A percentile compares a stretch with the other conserved stretches of the same genome.
Conservation (phyloP, 768 basidiomycete genomes). For the Coprinopsis sp. region DNA sequence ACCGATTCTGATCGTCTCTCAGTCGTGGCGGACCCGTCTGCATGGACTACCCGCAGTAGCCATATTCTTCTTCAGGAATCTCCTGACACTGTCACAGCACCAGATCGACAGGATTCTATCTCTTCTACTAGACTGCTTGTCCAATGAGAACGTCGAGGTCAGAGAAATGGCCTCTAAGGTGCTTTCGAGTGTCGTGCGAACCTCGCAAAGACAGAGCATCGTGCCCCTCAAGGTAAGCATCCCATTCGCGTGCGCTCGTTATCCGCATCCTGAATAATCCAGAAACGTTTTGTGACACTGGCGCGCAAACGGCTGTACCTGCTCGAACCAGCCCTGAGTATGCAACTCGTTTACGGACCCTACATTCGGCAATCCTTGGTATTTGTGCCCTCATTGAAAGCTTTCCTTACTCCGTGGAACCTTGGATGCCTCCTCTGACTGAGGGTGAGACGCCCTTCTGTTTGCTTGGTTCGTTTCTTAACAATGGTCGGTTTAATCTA, state of each 20-base stretch:
- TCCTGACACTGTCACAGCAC: constrained; percentile 66
- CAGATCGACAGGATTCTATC: constrained; percentile 75
- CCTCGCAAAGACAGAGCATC: constrained; percentile 86
- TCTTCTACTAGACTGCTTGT: constrained; percentile 75
- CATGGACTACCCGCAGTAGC: constrained; percentile 85
- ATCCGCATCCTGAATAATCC: neutral
- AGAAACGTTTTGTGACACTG: constrained; percentile 79
- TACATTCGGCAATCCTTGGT: constrained; percentile 89
- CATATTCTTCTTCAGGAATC: constrained; percentile 88
- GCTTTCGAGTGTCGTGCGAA: constrained; percentile 81
- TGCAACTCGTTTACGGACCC: constrained; percentile 61
- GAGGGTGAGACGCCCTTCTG: constrained; percentile 47
- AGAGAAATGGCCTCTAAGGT: constrained; percentile 87
- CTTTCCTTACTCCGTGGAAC: constrained; percentile 90
- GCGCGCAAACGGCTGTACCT: constrained; percentile 60
- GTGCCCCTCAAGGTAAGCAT: constrained; percentile 67
- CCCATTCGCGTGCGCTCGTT: neutral
- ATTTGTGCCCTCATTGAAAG: constrained; percentile 88
- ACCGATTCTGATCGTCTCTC: constrained; percentile 6
- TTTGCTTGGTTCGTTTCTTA: neutral
- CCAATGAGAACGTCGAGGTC: constrained; percentile 90
- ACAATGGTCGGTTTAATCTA: constrained; percentile 20
- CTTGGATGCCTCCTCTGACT: constrained; percentile 82
- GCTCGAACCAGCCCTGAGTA: constrained; percentile 65
- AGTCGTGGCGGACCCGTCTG: constrained; percentile 91